Evolutionary conservation across 148 eudicot species (phyloP), one percentile per base, ranked within the genome.

Genomic region (Nyssa sinensis): DNA sequence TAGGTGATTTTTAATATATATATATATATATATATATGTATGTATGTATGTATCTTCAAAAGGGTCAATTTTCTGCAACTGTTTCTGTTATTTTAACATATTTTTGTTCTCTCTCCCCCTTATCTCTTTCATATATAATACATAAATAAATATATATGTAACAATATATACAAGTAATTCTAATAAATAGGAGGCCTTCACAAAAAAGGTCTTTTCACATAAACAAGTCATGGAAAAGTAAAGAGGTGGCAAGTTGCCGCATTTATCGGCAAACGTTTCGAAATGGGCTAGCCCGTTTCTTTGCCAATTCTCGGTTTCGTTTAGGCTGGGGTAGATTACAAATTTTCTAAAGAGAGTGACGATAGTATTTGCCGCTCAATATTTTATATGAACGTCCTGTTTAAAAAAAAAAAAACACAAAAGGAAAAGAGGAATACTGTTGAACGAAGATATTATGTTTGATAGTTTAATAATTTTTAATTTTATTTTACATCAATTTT

Each of bases 171-270:
- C 17, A 1, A 10, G 51, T 44, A 44, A 44, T 44, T 44, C 17
- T 44, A 44, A 44, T 19, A 44, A 39, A 12, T 44, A 11, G 51
- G 51, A 44, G 51, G 16, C 17, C 51, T 44, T 12, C 51, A 44
- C 51, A 44, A 55, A 55, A 55, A 55, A 1, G 17, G 23, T n/a
- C 59, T 13, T n/a, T 19, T 55, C 21, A 1, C 1, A 5, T 6
- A 31, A 62, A 61, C 55, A 66, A 70, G 49, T 47, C 58, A 65
- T 31, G 51, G 71, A 39, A 17, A 44, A 76, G 49, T 24, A 81
- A 69, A 65, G 44, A 70, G 77, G 82, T 67, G 82, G 85, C 85
- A 82, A 75, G 77, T 31, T 53, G 85, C 82, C 85, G 85, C 82
- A 82, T 70, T 82, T 67, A 14, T 75, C 82, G 85, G 82, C n/a